Evolutionary conservation across 202 grass and related monocot genomes (phyloP).

Genomic region (Tripidium arundinaceum): DNA sequence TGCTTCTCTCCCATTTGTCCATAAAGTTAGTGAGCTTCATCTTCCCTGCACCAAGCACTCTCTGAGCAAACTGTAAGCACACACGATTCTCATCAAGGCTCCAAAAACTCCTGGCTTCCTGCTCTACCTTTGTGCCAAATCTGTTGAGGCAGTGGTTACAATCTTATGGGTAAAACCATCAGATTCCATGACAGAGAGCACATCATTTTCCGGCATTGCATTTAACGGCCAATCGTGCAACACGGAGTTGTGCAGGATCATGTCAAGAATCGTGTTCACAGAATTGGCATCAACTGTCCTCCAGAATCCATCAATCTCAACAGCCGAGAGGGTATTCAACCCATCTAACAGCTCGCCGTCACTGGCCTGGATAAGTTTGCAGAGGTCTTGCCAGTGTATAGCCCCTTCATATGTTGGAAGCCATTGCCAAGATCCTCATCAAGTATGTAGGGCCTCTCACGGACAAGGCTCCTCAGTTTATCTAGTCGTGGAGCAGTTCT

Average conservation of each 20-base stretch:
- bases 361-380: constrained; percentile 75
- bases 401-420: constrained; percentile 17
- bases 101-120: constrained; percentile 41
- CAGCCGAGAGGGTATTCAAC: constrained; percentile 53
- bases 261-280: constrained; percentile 61
- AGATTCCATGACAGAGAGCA: constrained; percentile 64
- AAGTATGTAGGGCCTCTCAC: constrained; percentile 63
- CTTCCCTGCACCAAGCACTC: constrained; percentile 46
- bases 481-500: constrained; percentile 69
- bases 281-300: constrained; percentile 55
- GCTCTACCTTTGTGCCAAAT: constrained; percentile 59
- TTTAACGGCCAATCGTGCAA: constrained; percentile 80
- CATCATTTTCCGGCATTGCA: constrained; percentile 56
- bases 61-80: constrained; percentile 63
- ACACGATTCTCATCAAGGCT: constrained; percentile 64
- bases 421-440: constrained; percentile 61
- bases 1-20: constrained; percentile 69
- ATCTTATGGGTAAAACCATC: constrained; percentile 65
- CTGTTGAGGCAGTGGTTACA: constrained; percentile 61
- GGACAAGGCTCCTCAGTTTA: constrained; percentile 60
- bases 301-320: constrained; percentile 88
- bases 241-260: constrained; percentile 77
- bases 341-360: constrained; percentile 68
- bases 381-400: constrained; percentile 80
- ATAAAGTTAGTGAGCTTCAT: constrained; percentile 80